These are phyloP conservation scores for Ceratocystis papillata DNA, from an alignment of 2,329 filamentous ascomycete species.

Conservation along the genomic window DNA sequence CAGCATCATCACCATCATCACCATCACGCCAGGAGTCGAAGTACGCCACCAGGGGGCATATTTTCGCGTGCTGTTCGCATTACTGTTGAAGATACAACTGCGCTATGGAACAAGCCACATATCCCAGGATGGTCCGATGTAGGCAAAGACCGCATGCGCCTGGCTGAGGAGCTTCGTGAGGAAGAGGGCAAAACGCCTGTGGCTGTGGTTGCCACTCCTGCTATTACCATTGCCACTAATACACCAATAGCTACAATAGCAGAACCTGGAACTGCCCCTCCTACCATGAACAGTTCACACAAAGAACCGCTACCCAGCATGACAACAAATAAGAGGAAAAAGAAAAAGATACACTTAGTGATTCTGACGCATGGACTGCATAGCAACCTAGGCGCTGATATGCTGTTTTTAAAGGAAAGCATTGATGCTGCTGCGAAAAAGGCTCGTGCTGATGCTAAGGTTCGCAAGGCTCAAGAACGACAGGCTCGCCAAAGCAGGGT, in stretches of 20 bases:
- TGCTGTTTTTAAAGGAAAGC: conserved; percentile 95
- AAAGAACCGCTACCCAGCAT: conserved; percentile 12
- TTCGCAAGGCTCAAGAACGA: conserved; percentile 44
- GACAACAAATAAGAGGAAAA: conserved; percentile 37
- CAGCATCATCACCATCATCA: conserved; percentile 51
- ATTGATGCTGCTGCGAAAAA: conserved; percentile 76
- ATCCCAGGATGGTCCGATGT: conserved; percentile 55
- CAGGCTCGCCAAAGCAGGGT: conserved; percentile 27
- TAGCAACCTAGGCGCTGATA: conserved; percentile 89
- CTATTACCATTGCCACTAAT: neutral
- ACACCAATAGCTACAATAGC: neutral
- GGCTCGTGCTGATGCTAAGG: conserved; percentile 57
- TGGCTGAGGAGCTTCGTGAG: conserved; percentile 23
- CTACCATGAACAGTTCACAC: conserved; percentile 26
- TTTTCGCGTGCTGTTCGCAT: conserved; percentile 72
- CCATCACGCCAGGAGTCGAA: conserved; percentile 5
- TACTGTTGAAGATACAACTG: conserved; percentile 75
- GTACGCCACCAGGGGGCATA: conserved; percentile 48
- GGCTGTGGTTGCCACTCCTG: conserved; percentile 1
- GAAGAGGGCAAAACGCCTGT: conserved; percentile 17
- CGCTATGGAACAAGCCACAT: conserved; percentile 83
- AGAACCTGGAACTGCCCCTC: conserved; percentile 21
- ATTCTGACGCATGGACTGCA: conserved; percentile 89
- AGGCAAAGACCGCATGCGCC: conserved; percentile 28
- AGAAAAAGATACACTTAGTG: conserved; percentile 79